Base-by-base conservation (phyloP, 225 moss, liverwort and hornwort genomes). In the Straminergon stramineum region DNA sequence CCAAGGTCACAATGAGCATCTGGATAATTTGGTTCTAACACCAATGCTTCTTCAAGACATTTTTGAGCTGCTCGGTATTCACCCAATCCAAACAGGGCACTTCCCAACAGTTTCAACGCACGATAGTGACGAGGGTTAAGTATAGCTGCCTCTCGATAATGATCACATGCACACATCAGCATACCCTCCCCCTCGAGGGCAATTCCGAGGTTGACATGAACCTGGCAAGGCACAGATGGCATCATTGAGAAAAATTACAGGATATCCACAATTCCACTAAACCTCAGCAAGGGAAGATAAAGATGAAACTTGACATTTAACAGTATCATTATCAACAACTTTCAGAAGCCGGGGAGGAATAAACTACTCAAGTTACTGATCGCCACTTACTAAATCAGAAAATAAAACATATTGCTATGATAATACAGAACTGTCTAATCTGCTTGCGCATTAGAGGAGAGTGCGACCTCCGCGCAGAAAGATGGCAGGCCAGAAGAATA, bases 1-100 rank as follows among this genome's bases (percentile, higher is more conserved):
- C 97, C 99, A 87, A 99, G 95, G 88, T 99, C 99, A 89, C 99
- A 99, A 79, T 97, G 99, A 64, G 99, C 99, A 93, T 99, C 99
- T 63, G 99, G 94, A 91, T 97, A 99, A 81, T 99, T 95, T 73
- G 93, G 91, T 88, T 99, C 96, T 51, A 99, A 87, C 61, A 89
- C 91, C 81, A 99, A 84, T 31, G 99, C 96, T 89, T 97, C 97
- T 61, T 94, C 95, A 56, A 99, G 91, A 86, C 95, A 95, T 82
- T 96, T 96, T 71, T 96, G 94, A 71, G 97, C 97, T 84, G 92
- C 94, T 71, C 94, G 97, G 90, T 97, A 99, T 88, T 99, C 99
- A 84, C 97, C 97, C 83, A 97, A 91, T 48, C 99, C 99, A 80
- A 96, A 95, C 45, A 95, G 95, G 58, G 99, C 97, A 84, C 97